Evolutionary conservation across 768 basidiomycete species (phyloP), one percentile per base, ranked within the genome.

Genomic region (Xerocomellus chrysenteron): DNA sequence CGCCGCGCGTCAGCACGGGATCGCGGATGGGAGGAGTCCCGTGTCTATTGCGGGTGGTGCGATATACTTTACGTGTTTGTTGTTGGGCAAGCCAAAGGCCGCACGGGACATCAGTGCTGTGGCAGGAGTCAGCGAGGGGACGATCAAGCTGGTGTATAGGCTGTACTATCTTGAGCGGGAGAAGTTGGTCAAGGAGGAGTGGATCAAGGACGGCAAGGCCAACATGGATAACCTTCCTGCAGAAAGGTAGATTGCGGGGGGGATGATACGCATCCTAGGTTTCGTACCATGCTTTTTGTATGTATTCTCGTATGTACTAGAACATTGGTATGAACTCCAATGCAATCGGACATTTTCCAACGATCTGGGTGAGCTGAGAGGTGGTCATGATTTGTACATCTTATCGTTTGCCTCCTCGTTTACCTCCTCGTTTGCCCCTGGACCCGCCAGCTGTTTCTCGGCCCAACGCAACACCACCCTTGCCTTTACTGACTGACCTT

Each of bases 1-100:
- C 54, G 83, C 84, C 32, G 90, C 91, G 14, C 83, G 92, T 50
- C 81, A 89, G 59, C 82, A 89, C 61, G 92, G 92, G 42, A 88
- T 96, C 58, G 94, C 94, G 35, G 94, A 94, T 68, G 97, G 97
- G 26, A 80, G 97, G 58, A 92, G 87, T 65, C 96, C 96, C 1
- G 91, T 98, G 50, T 97, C 97, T n/a, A 94, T 99, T 62, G 97
- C 96, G n/a, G 92, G 93, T 41, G 94, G 92, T 40, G 92, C 93
- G 19, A 94, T 99, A 57, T 94, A 90, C 76, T 98, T 98, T 74
- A 91, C 92, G 32, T 91, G 90, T 67, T 80, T 87, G 61, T 68
- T 98, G 42, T 78, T 95, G 65, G 92, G 88, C 51, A 83, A 85
- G 65, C 65, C 76, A 28, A 92, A 91, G 73, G 80, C 85, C 24